Evolutionary conservation across 2,329 filamentous ascomycete species (phyloP), one percentile per base, ranked within the genome.

Genomic region (Fusarium penzigii): DNA sequence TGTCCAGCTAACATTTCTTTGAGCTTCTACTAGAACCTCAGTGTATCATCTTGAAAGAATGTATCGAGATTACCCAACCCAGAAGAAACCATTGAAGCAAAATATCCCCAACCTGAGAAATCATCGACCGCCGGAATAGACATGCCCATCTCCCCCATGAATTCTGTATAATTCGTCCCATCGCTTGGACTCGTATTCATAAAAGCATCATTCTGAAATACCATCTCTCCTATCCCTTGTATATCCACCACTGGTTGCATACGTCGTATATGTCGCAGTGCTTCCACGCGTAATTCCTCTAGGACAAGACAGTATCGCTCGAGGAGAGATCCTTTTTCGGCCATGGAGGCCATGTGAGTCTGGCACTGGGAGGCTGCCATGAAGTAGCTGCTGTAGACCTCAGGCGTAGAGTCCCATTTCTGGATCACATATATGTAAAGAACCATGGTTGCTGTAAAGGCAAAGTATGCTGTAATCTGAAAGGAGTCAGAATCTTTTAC

Each of bases 381-480:
- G 17, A 65, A 56, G 7, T 65, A 61, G 5, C 46, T 53, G 2
- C 48, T 52, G 1, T 65, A 65, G 0, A 55, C 46, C 10, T 64
- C 58, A 2, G 58, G 58, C 0, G 62, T 52, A 0, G 58, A 62
- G 6, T 58, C 56, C 43, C 60, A 53, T 38, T 65, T 60, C 11
- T 65, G 62, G 1, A 65, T 65, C 2, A 65, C 62, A 2, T 65
- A 65, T 43, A 65, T 62, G 14, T 65, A 64, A 1, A 65, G 56
- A 3, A 65, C 53, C 34, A 65, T 63, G 1, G 61, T 56, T 3
- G 62, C 62, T 1, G 62, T 65, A 4, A 65, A 65, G 1, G 62
- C 62, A 43, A 65, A 65, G 12, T 65, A 65, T 8, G 58, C 58
- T 2, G 62, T 65, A 7, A 65, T 61, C 62, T 65, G 1, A 2